Conservation (phyloP, 2,329 filamentous ascomycete species). For the Nigrospora oryzae region DNA sequence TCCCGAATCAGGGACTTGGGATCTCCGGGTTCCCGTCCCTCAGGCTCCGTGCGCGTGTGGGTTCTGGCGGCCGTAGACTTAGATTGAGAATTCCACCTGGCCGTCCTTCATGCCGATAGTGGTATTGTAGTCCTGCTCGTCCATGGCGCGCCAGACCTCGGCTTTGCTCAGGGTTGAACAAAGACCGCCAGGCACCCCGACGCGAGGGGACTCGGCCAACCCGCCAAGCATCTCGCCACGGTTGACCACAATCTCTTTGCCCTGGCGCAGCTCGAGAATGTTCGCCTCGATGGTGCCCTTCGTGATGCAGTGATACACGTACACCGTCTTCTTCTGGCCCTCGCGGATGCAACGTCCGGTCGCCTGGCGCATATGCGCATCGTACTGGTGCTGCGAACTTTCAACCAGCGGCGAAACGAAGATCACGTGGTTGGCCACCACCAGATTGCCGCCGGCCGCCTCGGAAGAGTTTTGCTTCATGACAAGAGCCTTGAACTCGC, state of each 20-base stretch:
- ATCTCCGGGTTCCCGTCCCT: no score
- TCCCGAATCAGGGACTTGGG: no score
- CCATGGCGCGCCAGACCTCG: constrained; percentile 17
- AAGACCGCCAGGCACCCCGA: constrained; percentile 4
- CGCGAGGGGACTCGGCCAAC: constrained; percentile 1
- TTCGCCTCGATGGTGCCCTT: constrained; percentile 31
- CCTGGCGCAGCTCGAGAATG: constrained; percentile 21
- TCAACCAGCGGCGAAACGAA: constrained; percentile 26
- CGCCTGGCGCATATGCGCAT: constrained; percentile 29
- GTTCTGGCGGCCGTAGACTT: no score
- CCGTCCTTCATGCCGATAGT: constrained; percentile 6
- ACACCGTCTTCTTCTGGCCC: constrained; percentile 28
- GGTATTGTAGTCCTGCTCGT: constrained; percentile 16
- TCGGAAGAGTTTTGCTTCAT: constrained; percentile 27
- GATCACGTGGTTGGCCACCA: constrained; percentile 31
- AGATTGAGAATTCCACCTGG: no score
- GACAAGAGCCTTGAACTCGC: constrained; percentile 20
- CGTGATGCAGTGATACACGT: constrained; percentile 29
- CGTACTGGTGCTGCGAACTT: constrained; percentile 20
- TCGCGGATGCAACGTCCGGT: constrained; percentile 27
- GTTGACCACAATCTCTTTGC: constrained; percentile 4
- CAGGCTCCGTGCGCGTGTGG: no score
- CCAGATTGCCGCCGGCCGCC: constrained; percentile 31
- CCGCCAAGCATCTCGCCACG: constrained; percentile 8
- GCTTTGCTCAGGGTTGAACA: constrained; percentile 7